Evolutionary conservation across 2,329 filamentous ascomycete genomes (phyloP), one percentile per base, ranked within the genome.

Genomic region (Bipolaris bicolor): DNA sequence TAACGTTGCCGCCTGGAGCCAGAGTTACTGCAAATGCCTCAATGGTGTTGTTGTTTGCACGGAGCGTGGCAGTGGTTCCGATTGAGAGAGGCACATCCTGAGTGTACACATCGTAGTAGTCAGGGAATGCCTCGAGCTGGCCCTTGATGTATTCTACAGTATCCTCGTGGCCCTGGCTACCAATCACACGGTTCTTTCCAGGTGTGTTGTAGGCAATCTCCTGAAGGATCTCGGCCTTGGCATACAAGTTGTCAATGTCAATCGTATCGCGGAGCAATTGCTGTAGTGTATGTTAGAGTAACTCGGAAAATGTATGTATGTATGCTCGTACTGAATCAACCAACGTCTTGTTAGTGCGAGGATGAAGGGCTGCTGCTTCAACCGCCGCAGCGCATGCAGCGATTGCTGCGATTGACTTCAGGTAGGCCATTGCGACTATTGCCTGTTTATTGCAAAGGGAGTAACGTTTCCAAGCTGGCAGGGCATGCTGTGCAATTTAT

Each of bases 121-220:
- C 68, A 5, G 71, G 64, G 45, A 69, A 71, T 29, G 66, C 60
- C 16, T 66, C 67, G 33, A 77, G 64, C 7, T 64, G 61, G 16
- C 66, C 58, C 36, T 73, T 70, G 49, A 79, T 75, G 56, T 71
- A 78, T 11, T 72, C 69, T 29, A 79, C 67, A 5, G 78, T 80
- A 29, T 70, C 70, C 48, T 78, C 68, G 62, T 79, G 76, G 13
- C 76, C 78, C 36, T 69, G 57, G 37, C 72, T 75, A 18, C 76
- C 74, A 57, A 78, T 77, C 13, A 79, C 70, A n/a, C 78, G 72
- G 57, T 79, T 79, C 51, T 76, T 74, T 34, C 68, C 69, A 4
- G 69, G 63, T 10, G 76, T 76, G 37, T 65, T 67, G 62, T 79
- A 80, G 15, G 78, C 77, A 29, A 77, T 71, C 33, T 70, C 61